Conservation (phyloP, 768 basidiomycete genomes). For the Lactarius evosmus region DNA sequence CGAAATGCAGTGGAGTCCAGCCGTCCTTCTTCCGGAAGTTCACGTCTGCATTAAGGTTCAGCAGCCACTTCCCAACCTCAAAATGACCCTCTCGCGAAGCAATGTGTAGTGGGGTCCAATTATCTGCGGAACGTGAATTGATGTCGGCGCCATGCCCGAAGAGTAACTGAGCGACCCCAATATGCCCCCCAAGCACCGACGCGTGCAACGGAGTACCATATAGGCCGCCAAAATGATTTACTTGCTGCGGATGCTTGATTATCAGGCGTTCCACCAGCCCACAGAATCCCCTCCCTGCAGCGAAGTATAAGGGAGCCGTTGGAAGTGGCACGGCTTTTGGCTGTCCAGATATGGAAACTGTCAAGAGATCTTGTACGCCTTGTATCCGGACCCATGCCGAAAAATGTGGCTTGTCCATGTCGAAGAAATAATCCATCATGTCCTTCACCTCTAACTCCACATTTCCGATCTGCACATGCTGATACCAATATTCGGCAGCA, state of each 20-base stretch:
- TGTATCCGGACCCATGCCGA: slow-evolving; percentile 4
- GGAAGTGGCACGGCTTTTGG: background rate
- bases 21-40: background rate
- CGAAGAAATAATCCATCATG: background rate
- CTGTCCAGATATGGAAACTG: background rate
- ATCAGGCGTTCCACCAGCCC: background rate
- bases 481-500: slow-evolving; percentile 6
- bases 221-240: background rate
- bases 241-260: background rate
- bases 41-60: background rate
- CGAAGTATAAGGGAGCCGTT: background rate
- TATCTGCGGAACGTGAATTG: background rate
- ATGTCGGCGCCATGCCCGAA: background rate
- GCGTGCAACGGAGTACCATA: too few species aligned
- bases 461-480: background rate
- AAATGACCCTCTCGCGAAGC: background rate
- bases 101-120: background rate
- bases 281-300: background rate
- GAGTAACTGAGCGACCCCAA: background rate
- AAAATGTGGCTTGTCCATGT: slow-evolving; percentile 7
- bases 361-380: background rate
- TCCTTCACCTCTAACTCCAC: background rate
- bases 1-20: background rate
- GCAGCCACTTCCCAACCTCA: background rate
- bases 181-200: background rate